phyloP scores from a whole-genome alignment of 1,139 yeast species.

The Schwanniomyces etchellsii region DNA sequence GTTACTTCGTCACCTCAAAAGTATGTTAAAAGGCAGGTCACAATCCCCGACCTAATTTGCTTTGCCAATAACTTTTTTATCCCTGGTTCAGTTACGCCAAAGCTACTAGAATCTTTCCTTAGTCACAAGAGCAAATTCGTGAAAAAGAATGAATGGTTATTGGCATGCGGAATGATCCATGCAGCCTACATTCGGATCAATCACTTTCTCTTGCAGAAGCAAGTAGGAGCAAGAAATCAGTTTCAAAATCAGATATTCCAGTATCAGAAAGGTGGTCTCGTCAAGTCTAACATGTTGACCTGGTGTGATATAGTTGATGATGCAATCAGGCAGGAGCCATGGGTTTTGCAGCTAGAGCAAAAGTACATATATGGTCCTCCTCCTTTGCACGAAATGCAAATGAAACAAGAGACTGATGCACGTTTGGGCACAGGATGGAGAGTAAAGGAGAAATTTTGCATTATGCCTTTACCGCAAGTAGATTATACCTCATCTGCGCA shows the following conservation, averaged over 20 bases:
- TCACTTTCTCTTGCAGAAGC: conserved; percentile 35
- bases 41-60: conserved; percentile 48
- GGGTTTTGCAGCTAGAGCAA: conserved; percentile 46
- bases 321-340: conserved; percentile 47
- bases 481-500: conserved; percentile 25
- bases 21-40: conserved; percentile 22
- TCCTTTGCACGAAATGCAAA: conserved; percentile 14
- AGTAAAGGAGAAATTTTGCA: conserved; percentile 25
- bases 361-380: conserved; percentile 27
- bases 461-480: conserved; percentile 31
- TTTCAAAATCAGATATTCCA: conserved; percentile 46
- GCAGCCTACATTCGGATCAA: conserved; percentile 55
- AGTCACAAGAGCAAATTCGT: conserved; percentile 45
- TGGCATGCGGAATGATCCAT: conserved; percentile 61
- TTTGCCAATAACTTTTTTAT: conserved; percentile 61
- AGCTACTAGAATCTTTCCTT: conserved; percentile 46
- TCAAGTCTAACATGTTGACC: conserved; percentile 39
- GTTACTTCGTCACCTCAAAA: conserved; percentile 12
- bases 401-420: conserved; percentile 21
- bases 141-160: conserved; percentile 58
- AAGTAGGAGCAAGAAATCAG: conserved; percentile 44
- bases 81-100: conserved; percentile 47
- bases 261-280: conserved; percentile 49
- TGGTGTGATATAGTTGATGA: conserved; percentile 52
- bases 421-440: conserved; percentile 31